These are phyloP conservation scores for Cyberlindnera americana DNA, from an alignment of 805 yeast genomes.

Conservation along the genomic window DNA sequence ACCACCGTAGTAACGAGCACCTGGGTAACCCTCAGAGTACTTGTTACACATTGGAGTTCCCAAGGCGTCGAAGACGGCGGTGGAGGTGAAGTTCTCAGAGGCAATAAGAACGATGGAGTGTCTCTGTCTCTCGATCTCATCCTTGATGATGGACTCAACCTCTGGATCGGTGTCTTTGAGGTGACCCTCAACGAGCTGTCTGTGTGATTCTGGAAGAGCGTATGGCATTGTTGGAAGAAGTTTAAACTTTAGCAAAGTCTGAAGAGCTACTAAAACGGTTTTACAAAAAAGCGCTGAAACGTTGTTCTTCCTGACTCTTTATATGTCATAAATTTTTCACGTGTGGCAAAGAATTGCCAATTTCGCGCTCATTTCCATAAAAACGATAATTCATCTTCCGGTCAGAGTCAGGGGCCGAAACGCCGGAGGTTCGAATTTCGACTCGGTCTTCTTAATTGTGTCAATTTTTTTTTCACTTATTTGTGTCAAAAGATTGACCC, in stretches of 20 bases:
- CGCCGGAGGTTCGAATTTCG: constrained; percentile 1
- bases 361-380: constrained; percentile 7
- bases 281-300: too few species aligned
- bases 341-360: background rate
- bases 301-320: too few species aligned
- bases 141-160: constrained; percentile 70
- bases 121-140: constrained; percentile 82
- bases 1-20: constrained; percentile 97
- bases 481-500: constrained; percentile 1
- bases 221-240: constrained; percentile 39
- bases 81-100: constrained; percentile 93
- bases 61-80: constrained; percentile 87
- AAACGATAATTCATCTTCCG: background rate
- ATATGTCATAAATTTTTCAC: constrained; percentile 1
- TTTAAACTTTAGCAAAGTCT: too few species aligned
- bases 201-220: constrained; percentile 66
- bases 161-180: constrained; percentile 72
- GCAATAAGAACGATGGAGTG: constrained; percentile 91
- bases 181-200: constrained; percentile 59
- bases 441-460: background rate
- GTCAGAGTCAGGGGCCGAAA: constrained; percentile 3
- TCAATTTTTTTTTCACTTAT: background rate
- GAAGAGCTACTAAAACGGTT: too few species aligned
- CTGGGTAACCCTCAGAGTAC: constrained; percentile 98
- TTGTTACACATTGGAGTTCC: constrained; percentile 98